Evolutionary conservation across 805 yeast genomes (phyloP), one percentile per base, ranked within the genome.

Genomic region (Nakazawaea ishiwadae): DNA sequence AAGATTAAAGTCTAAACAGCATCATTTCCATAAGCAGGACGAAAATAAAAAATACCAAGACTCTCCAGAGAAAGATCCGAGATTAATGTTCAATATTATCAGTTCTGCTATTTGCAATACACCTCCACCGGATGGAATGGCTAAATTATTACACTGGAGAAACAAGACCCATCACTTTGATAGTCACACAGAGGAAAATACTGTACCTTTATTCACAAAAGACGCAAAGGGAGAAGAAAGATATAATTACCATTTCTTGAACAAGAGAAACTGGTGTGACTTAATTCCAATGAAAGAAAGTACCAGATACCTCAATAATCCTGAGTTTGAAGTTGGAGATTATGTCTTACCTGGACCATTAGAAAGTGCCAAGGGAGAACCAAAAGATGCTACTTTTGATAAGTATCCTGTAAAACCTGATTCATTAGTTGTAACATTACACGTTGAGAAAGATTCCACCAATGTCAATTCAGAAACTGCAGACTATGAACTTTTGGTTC

Each of bases 41-140:
- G 54, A 60, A 4, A 72, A 75, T 46, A 55, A 59, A 12, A 55
- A 65, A 14, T 61, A 74, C 5, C 49, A 72, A 18, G 57, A 61
- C 6, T 47, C 62, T 24, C 90, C 95, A 0, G 81, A 79, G 48
- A 58, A 67, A 30, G 96, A 90, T 61, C 84, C 85, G 27, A 63
- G 90, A 44, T 69, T 85, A 48, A 81, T 90, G 57, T 74, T 86
- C 60, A 91, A 91, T 56, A 77, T 93, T 33, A 82, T 88, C 34
- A 80, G 93, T 6, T 86, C 96, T 14, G 98, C 98, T 3, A 88
- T 91, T 44, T 79, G 84, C 21, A 91, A 91, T 59, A 79, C 93
- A 0, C 96, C 99, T 10, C 98, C 98, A 2, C 96, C 97, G 1
- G 77, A 79, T 55, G 81, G 81, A 5, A 84, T 91, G 84, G 93